Conservation (phyloP, 2,329 filamentous ascomycete species). For the Xylariaceae sp. region DNA sequence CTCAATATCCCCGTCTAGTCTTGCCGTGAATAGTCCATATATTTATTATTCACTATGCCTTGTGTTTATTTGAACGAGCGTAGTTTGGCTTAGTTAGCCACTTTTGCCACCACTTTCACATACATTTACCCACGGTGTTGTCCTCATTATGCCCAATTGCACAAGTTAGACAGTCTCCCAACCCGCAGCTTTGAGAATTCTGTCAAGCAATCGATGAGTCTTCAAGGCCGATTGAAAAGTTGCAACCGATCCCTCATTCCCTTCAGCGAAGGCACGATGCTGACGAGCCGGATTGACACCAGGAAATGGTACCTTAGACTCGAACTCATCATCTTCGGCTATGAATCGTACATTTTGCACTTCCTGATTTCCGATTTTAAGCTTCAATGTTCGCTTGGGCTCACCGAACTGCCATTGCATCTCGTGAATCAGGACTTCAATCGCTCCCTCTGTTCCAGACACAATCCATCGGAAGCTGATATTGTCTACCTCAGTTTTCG, state of each 20-base stretch:
- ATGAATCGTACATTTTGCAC: slow-evolving; percentile 21
- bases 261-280: slow-evolving; percentile 33
- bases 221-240: slow-evolving; percentile 34
- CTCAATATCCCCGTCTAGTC: no score
- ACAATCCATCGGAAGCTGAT: slow-evolving; percentile 44
- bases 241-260: slow-evolving; percentile 17
- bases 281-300: slow-evolving; percentile 31
- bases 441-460: slow-evolving; percentile 45
- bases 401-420: slow-evolving; percentile 29
- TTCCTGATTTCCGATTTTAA: slow-evolving; percentile 27
- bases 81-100: no score
- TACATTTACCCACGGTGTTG: background rate
- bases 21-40: no score
- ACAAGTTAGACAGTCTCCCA: slow-evolving; percentile 24
- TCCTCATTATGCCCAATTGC: background rate
- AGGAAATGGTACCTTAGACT: slow-evolving; percentile 13
- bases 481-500: slow-evolving; percentile 29
- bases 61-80: no score
- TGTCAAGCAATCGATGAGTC: slow-evolving; percentile 31
- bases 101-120: background rate
- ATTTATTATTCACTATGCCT: no score
- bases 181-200: slow-evolving; percentile 36
- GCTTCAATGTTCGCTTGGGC: slow-evolving; percentile 20
- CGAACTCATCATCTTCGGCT: slow-evolving; percentile 12
- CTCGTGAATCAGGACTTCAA: slow-evolving; percentile 34